phyloP scores from a whole-genome alignment of 1,284 basidiomycete species.

The Sporisorium graminicola region DNA sequence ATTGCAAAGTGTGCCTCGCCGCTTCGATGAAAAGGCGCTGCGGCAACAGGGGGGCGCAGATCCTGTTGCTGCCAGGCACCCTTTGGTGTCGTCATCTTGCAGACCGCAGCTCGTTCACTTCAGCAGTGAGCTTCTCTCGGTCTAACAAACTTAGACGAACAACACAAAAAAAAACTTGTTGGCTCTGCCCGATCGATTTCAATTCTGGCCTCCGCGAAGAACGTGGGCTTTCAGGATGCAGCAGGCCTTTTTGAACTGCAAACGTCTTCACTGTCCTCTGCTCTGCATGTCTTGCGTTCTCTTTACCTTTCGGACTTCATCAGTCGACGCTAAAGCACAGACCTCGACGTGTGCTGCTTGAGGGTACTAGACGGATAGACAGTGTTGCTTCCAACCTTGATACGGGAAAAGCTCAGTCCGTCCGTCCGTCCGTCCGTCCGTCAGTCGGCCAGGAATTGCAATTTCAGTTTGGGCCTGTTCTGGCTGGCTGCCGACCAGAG shows the following conservation, averaged over 20 bases:
- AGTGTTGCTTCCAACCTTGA: no score
- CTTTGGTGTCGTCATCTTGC: conserved; percentile 6
- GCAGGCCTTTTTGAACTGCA: background rate
- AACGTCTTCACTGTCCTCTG: background rate
- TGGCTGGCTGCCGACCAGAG: no score
- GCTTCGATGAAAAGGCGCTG: background rate
- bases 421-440: no score
- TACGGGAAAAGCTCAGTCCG: no score
- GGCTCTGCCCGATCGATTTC: background rate
- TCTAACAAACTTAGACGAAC: background rate
- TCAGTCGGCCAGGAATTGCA: no score
- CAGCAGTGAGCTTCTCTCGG: background rate
- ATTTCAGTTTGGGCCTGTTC: no score
- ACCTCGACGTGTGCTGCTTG: no score
- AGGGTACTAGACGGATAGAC: no score
- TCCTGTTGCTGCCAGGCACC: background rate
- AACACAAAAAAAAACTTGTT: no score
- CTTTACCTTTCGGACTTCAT: no score
- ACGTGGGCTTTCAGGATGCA: background rate
- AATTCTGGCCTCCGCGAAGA: background rate
- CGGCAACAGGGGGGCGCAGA: background rate
- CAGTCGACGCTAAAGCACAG: no score
- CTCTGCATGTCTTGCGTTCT: background rate
- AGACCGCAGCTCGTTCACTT: background rate
- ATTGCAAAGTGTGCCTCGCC: background rate